Base-by-base conservation (phyloP, 1,284 basidiomycete species). In the Pterula multifida region DNA sequence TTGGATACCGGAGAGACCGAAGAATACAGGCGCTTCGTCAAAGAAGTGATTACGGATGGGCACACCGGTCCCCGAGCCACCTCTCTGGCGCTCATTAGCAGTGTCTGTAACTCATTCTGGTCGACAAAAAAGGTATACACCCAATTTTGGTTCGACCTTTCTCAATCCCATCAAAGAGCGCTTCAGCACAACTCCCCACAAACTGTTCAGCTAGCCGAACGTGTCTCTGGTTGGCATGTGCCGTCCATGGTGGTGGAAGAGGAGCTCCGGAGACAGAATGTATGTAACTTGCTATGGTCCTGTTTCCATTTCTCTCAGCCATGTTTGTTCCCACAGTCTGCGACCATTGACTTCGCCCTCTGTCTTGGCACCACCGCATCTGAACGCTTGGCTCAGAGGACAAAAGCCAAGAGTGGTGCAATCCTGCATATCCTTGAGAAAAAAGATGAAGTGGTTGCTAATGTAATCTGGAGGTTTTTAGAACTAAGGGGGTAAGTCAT, bases 401-500 rank as follows among this genome's bases (percentile, higher is more conserved):
- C 92, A 57, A 79, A 81, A 68, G 69, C 72, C 52, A 79, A 77
- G 67, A 61, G 64, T 49, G 70, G 58, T 49, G 58, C 65, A 22
- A 61, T 68, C 36, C 55, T 60, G 26, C 65, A 68, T 36, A 73
- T 77, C 11, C 73, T 99, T 28, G 95, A 98, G 55, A 97, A 96
- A 70, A 98, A 98, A 69, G 95, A 99, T 61, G 96, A 99, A 65
- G 76, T 96, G 0, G 95, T 99, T 1, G 95, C 94, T 4, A 99
- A 99, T 64, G 90, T 94, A 26, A 88, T 98, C 55, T 98, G 94
- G 94, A 80, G 95, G 45, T 96, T 98, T 78, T 76, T 99, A 52
- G 95, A 98, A 65, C 70, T 98, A 50, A 76, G 95, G 66, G 92
- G 92, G 86, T 93, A 68, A 64, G 65, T 22, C n/a, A n/a, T n/a